phyloP scores from a whole-genome alignment of 2,329 filamentous ascomycete genomes.

The Curvularia lunata region DNA sequence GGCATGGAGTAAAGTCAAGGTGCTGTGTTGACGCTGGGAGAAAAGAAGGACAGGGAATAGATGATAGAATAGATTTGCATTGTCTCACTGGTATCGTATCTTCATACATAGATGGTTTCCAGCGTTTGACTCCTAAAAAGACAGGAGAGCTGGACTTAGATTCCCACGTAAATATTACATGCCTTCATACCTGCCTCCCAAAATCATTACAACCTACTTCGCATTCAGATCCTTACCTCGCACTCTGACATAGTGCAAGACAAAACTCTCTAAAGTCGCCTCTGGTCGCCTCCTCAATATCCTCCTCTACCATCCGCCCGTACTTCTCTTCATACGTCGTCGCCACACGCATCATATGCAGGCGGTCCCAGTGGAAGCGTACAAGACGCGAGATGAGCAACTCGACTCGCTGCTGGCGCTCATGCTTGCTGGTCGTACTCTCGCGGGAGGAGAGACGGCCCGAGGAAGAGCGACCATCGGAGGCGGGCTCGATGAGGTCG shows the following conservation, averaged over 20 bases:
- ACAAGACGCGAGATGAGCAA: conserved; percentile 87
- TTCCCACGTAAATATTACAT: too few species aligned
- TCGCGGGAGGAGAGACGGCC: conserved; percentile 18
- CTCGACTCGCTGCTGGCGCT: conserved; percentile 72
- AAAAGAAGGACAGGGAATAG: too few species aligned
- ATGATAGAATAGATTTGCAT: too few species aligned
- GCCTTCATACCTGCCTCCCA: too few species aligned
- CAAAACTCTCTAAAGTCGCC: conserved; percentile 81
- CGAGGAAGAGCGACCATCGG: conserved; percentile 33
- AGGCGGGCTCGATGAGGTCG: conserved; percentile 56
- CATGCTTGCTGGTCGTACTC: conserved; percentile 43
- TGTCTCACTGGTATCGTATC: too few species aligned
- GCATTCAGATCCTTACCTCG: conserved; percentile 12
- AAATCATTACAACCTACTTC: too few species aligned
- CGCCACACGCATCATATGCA: conserved; percentile 82
- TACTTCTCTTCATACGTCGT: conserved; percentile 81
- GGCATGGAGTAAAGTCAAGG: too few species aligned
- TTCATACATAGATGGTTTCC: too few species aligned
- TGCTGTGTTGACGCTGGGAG: too few species aligned
- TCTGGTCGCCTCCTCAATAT: conserved; percentile 76
- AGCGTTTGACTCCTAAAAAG: too few species aligned
- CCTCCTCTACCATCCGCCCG: conserved; percentile 73
- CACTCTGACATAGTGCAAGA: conserved; percentile 61
- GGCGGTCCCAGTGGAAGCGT: conserved; percentile 88
- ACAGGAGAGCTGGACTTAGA: too few species aligned